A percentile compares a stretch with the other conserved stretches of the same genome.
Evolutionary conservation across 768 basidiomycete genomes (phyloP).

Genomic region (Lentinula raphanica): DNA sequence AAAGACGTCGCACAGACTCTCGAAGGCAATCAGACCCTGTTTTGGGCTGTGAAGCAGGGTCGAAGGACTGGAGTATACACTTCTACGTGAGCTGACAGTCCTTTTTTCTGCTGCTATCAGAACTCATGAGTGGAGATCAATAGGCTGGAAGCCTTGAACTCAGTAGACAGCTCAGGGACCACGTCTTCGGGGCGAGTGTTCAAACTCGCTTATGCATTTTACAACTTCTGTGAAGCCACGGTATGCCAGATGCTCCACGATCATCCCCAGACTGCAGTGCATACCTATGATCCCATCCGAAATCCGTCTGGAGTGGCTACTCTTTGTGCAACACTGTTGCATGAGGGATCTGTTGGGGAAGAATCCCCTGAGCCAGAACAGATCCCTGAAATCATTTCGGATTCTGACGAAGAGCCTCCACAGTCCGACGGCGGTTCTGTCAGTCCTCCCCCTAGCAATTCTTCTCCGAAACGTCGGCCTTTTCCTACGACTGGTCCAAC

Average conservation of each 20-base stretch:
- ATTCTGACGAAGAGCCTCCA: too few relatives aligned
- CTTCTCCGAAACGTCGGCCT: neutral
- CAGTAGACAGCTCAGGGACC: neutral
- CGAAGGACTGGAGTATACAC: neutral
- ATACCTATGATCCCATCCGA: neutral
- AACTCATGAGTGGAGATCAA: neutral
- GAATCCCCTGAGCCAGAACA: too few relatives aligned
- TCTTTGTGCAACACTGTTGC: neutral
- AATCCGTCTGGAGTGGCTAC: neutral
- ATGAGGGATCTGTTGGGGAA: neutral
- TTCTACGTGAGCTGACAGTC: neutral
- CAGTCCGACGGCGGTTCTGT: too few relatives aligned
- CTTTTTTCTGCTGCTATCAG: neutral
- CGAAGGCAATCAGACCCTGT: neutral
- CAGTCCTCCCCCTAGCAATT: too few relatives aligned
- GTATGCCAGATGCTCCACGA: neutral
- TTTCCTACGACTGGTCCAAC: neutral
- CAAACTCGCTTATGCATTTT: neutral
- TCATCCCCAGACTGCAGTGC: neutral
- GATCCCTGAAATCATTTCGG: too few relatives aligned
- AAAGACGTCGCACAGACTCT: neutral
- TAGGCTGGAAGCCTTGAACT: neutral
- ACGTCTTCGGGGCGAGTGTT: neutral
- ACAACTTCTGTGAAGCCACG: neutral
- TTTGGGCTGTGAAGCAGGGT: neutral